Percentiles rank a stretch among this genome's conserved stretches.
phyloP scores from a whole-genome alignment of 176 grass and related monocot genomes.

The Hyparrhenia diplandra region DNA sequence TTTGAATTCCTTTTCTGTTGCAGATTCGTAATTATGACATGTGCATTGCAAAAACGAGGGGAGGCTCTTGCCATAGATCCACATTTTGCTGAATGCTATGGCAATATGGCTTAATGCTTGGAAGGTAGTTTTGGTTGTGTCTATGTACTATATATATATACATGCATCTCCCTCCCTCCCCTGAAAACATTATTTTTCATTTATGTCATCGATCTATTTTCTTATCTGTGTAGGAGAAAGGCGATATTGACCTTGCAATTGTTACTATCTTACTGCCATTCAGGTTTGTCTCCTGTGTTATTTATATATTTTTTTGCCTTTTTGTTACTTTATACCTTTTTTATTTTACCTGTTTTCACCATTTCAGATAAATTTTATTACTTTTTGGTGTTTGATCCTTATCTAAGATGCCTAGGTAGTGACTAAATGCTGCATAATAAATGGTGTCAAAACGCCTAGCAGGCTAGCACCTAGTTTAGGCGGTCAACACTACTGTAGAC shows the following conservation, averaged over 20 bases:
- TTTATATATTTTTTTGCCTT: neutral
- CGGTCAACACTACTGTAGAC: neutral
- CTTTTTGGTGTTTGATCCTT: neutral
- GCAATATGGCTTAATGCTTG: constrained; percentile 99
- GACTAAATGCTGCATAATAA: neutral
- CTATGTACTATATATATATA: neutral
- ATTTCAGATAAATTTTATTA: neutral
- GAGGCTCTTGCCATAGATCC: constrained; percentile 94
- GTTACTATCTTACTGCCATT: constrained; percentile 89
- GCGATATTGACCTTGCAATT: constrained; percentile 81
- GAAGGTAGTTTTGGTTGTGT: constrained; percentile 59
- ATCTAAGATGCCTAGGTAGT: neutral
- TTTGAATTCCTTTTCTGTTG: constrained; percentile 11
- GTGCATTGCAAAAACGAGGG: constrained; percentile 96
- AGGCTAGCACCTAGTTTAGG: neutral
- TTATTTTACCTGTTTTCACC: neutral
- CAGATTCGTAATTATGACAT: constrained; percentile 85
- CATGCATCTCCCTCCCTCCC: too few species aligned
- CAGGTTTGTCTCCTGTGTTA: constrained; percentile 50
- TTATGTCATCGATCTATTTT: neutral
- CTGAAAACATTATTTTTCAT: too few species aligned
- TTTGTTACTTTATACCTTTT: neutral
- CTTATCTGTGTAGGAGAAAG: constrained; percentile 74
- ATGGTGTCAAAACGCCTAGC: neutral
- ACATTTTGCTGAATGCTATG: constrained; percentile 88